Percentiles rank a stretch among this genome's conserved stretches.
Conservation (phyloP, 2,329 filamentous ascomycete genomes). For the Aspergillus fijiensis region DNA sequence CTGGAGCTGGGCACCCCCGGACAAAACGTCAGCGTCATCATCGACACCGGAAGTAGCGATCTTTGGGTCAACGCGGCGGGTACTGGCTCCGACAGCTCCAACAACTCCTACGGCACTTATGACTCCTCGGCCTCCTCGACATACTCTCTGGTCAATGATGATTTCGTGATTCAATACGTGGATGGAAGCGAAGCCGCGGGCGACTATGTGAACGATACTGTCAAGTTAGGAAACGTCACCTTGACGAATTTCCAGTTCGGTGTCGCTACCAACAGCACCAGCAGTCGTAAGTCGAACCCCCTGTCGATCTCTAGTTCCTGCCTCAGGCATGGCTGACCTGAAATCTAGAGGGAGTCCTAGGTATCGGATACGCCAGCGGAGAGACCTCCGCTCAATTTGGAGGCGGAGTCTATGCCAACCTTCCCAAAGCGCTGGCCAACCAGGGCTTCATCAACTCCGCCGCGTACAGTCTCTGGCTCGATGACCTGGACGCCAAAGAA, state of each 20-base stretch:
- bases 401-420: constrained; percentile 61
- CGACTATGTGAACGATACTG: constrained; percentile 75
- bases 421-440: constrained; percentile 64
- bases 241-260: constrained; percentile 59
- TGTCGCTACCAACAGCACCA: constrained; percentile 49
- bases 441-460: constrained; percentile 63
- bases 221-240: constrained; percentile 54
- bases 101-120: no score
- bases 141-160: constrained; percentile 16
- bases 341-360: constrained; percentile 69
- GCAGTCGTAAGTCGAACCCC: no score
- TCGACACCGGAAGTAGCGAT: no score
- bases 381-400: constrained; percentile 58
- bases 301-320: no score
- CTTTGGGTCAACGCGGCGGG: no score
- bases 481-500: constrained; percentile 65
- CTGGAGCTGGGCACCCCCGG: no score
- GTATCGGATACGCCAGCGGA: constrained; percentile 77
- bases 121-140: no score
- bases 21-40: no score
- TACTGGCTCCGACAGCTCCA: no score
- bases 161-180: constrained; percentile 86
- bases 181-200: constrained; percentile 76
- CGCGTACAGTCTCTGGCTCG: constrained; percentile 73
- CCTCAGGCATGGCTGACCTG: no score